These are phyloP conservation scores for Draba incana DNA, from an alignment of 345 rosid species.

Conservation along the genomic window DNA sequence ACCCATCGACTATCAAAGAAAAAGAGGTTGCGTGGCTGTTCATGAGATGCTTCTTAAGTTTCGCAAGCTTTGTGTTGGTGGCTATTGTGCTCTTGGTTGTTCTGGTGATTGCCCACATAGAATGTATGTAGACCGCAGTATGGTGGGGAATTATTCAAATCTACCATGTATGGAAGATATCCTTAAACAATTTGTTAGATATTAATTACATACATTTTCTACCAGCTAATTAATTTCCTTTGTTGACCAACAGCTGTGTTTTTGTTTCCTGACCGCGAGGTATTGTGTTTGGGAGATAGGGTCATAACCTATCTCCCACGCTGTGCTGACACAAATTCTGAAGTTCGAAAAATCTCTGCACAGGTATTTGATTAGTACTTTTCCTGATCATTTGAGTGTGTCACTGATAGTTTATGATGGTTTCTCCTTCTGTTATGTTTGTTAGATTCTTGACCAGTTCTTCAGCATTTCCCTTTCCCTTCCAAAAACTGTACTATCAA, in stretches of 20 bases:
- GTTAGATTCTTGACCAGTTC: constrained; percentile 88
- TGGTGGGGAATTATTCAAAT: constrained; percentile 68
- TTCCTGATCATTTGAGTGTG: constrained; percentile 20
- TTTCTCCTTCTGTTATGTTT: constrained; percentile 30
- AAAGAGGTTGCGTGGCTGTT: constrained; percentile 90
- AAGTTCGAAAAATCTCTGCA: constrained; percentile 91
- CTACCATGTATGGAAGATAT: constrained; percentile 70
- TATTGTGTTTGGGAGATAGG: constrained; percentile 90
- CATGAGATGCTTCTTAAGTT: constrained; percentile 88
- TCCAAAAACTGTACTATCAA: constrained; percentile 68
- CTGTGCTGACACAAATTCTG: constrained; percentile 91
- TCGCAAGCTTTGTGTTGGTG: constrained; percentile 79
- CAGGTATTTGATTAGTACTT: constrained; percentile 58
- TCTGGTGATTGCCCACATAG: constrained; percentile 83
- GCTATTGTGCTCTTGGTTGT: constrained; percentile 92
- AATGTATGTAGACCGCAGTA: constrained; percentile 72
- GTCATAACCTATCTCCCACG: constrained; percentile 93
- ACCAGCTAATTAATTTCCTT: constrained; percentile 25
- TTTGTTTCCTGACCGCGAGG: constrained; percentile 92
- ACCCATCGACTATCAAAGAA: constrained; percentile 81
- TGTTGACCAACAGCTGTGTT: constrained; percentile 65
- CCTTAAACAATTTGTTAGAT: constrained; percentile 6
- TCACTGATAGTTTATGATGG: constrained; percentile 20
- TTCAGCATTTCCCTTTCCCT: constrained; percentile 94
- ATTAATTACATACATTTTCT: constrained; percentile 11